Percentiles rank a stretch among this genome's conserved stretches.
These are phyloP conservation scores for Arachnopeziza araneosa DNA, from an alignment of 2,329 filamentous ascomycete genomes.

Conservation along the genomic window DNA sequence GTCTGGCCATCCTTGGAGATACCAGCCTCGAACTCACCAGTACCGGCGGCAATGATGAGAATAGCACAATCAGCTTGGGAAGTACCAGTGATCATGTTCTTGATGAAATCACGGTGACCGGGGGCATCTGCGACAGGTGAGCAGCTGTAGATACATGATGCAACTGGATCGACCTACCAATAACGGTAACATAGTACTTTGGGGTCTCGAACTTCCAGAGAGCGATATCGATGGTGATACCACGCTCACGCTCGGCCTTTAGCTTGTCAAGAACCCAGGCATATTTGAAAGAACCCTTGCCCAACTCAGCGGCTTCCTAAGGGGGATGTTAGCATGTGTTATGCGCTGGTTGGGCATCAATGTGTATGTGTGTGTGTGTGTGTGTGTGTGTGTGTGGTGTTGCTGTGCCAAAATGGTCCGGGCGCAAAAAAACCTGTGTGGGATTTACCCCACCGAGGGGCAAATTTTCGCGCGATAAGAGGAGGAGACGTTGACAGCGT, in stretches of 20 bases:
- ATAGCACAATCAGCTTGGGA: constrained; percentile 99
- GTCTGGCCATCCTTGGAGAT: constrained; percentile 99
- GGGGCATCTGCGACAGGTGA: constrained; percentile 66
- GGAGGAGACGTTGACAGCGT: constrained; percentile 8
- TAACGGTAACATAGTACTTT: constrained; percentile 97
- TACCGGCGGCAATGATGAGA: constrained; percentile 99
- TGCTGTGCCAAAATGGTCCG: constrained; percentile 13
- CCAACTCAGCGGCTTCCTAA: constrained; percentile 96
- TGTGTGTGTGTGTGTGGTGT: too few relatives aligned
- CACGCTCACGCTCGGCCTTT: constrained; percentile 99
- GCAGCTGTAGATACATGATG: not conserved
- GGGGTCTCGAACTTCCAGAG: constrained; percentile 99
- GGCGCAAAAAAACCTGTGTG: constrained; percentile 23
- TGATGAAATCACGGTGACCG: constrained; percentile 99
- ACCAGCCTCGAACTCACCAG: constrained; percentile 99
- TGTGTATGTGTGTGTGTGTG: too few relatives aligned
- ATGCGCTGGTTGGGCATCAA: constrained; percentile 14
- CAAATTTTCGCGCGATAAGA: constrained; percentile 25
- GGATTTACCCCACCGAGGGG: constrained; percentile 30
- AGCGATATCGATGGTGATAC: constrained; percentile 99
- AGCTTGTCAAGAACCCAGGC: constrained; percentile 99
- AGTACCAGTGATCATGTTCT: constrained; percentile 99
- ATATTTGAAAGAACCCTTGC: constrained; percentile 99
- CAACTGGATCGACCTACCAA: constrained; percentile 57
- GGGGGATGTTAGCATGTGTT: constrained; percentile 4